Conservation (phyloP, 2,329 filamentous ascomycete species). For the Claviceps sp. region DNA sequence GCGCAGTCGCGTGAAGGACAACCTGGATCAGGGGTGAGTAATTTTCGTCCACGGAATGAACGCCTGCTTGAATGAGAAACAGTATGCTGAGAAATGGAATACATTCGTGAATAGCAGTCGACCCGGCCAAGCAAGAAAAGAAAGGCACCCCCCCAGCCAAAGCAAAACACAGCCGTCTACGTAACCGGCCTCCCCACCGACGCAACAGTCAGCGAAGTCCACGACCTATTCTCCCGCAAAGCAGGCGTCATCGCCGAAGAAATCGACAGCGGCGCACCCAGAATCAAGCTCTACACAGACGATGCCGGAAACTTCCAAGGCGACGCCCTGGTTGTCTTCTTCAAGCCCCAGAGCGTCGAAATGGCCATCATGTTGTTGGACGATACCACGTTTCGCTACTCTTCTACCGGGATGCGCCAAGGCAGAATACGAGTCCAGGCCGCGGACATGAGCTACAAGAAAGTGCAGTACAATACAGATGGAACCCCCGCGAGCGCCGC, state of each 20-base stretch:
- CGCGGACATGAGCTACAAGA: constrained; percentile 87
- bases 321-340: constrained; percentile 85
- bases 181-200: constrained; percentile 78
- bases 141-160: constrained; percentile 35
- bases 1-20: constrained; percentile 30
- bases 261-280: constrained; percentile 73
- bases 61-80: not conserved
- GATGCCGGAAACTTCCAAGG: constrained; percentile 79
- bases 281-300: constrained; percentile 87
- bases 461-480: constrained; percentile 52
- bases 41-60: too few relatives aligned
- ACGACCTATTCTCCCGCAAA: constrained; percentile 68
- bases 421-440: constrained; percentile 69
- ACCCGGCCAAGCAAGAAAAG: constrained; percentile 30
- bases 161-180: constrained; percentile 81
- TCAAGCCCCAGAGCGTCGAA: constrained; percentile 84
- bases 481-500: not conserved
- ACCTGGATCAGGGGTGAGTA: constrained; percentile 29
- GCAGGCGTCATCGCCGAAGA: constrained; percentile 89
- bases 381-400: constrained; percentile 66
- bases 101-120: not conserved
- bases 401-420: constrained; percentile 32
- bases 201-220: constrained; percentile 65
- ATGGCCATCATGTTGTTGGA: constrained; percentile 72
- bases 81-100: not conserved